These are phyloP conservation scores for Bipolaris zeicola DNA, from an alignment of 2,329 filamentous ascomycete species.

Conservation along the genomic window DNA sequence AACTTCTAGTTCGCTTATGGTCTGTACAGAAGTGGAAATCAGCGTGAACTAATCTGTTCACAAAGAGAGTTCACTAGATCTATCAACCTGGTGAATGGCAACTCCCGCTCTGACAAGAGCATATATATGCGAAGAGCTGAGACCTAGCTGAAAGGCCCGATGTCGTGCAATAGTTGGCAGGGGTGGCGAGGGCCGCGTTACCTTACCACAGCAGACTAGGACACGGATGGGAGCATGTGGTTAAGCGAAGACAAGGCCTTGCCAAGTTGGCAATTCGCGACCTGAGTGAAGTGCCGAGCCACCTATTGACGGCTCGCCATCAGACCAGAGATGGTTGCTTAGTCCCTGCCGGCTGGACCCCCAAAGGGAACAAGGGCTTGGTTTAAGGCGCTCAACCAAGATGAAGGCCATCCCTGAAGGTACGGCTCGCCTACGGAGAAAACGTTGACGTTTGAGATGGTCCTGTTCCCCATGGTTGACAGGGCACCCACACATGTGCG, in stretches of 20 bases:
- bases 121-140: not conserved
- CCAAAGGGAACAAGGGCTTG: slow-evolving; percentile 1
- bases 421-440: slow-evolving; percentile 2
- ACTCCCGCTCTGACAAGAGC: not conserved
- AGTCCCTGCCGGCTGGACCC: not conserved
- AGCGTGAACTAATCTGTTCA: not conserved
- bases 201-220: not conserved
- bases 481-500: not conserved
- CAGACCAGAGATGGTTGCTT: not conserved
- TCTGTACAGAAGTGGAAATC: not conserved
- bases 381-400: not conserved
- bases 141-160: slow-evolving; percentile 2
- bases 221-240: not conserved
- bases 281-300: not conserved
- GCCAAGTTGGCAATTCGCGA: not conserved
- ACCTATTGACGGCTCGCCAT: not conserved
- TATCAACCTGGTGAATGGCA: not conserved
- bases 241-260: not conserved
- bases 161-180: not conserved
- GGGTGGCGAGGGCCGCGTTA: not conserved
- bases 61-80: not conserved
- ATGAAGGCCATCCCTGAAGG: not conserved
- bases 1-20: not conserved
- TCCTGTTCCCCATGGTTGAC: slow-evolving; percentile 4
- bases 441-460: slow-evolving; percentile 3